Percentiles rank a stretch among this genome's conserved stretches.
These are phyloP conservation scores for Citrullus amarus DNA, from an alignment of 306 rosid species.

Conservation along the genomic window DNA sequence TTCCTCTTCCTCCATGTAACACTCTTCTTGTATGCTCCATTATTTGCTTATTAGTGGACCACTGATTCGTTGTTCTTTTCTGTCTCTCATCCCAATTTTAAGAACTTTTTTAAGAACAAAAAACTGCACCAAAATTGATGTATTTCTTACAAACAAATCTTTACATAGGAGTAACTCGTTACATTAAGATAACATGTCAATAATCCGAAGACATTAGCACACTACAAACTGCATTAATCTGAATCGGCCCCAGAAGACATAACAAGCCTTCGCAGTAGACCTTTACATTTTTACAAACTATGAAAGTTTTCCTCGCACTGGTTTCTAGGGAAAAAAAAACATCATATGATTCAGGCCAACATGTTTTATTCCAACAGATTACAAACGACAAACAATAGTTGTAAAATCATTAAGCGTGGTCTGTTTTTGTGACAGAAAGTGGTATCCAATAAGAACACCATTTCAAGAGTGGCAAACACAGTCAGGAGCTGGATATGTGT, in stretches of 20 bases:
- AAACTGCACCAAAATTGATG: neutral
- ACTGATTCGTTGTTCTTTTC: neutral
- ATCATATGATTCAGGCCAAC: neutral
- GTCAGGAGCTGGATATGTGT: constrained; percentile 89
- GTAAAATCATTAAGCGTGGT: neutral
- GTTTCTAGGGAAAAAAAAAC: neutral
- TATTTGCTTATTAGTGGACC: neutral
- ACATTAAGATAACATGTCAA: neutral
- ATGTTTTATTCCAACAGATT: neutral
- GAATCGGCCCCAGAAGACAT: neutral
- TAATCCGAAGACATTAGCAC: neutral
- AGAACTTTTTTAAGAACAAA: neutral
- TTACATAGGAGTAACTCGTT: neutral
- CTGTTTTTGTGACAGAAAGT: constrained; percentile 6
- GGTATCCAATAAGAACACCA: neutral
- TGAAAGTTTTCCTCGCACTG: neutral
- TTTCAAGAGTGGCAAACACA: constrained; percentile 78
- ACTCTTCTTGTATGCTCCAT: neutral
- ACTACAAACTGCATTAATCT: constrained; percentile 4
- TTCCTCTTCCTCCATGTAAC: neutral
- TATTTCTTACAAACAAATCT: neutral
- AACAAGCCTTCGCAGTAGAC: neutral
- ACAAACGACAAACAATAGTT: neutral
- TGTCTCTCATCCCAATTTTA: neutral
- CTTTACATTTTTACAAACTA: constrained; percentile 3